These are phyloP conservation scores for Rhizopus stolonifer DNA, from an alignment of 371 early-diverging fungal genomes.

Conservation along the genomic window DNA sequence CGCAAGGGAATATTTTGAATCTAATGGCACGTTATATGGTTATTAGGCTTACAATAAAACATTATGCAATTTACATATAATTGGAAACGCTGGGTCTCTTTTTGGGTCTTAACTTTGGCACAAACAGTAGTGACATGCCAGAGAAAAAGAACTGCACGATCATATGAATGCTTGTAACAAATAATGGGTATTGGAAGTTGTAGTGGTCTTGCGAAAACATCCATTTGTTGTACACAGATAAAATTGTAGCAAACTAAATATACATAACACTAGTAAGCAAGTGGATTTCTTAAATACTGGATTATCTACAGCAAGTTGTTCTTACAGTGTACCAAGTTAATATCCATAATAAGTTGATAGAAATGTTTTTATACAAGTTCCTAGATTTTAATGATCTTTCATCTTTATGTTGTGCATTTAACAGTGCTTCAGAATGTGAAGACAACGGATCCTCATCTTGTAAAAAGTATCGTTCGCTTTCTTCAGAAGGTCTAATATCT, in stretches of 20 bases:
- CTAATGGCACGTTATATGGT: slow-evolving; percentile 24
- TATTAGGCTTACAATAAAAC: not conserved
- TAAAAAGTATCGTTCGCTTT: slow-evolving; percentile 21
- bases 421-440: slow-evolving; percentile 22
- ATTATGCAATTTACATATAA: slow-evolving; percentile 43
- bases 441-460: slow-evolving; percentile 27
- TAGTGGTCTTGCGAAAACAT: slow-evolving; percentile 75
- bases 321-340: slow-evolving; percentile 44
- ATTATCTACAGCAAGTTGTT: not conserved
- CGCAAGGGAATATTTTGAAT: slow-evolving; percentile 78
- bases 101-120: slow-evolving; percentile 57
- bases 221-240: slow-evolving; percentile 89
- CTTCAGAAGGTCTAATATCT: slow-evolving; percentile 14
- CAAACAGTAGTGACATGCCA: slow-evolving; percentile 48
- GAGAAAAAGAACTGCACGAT: slow-evolving; percentile 68
- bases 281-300: not conserved
- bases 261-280: not conserved
- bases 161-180: slow-evolving; percentile 77
- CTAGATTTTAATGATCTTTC: slow-evolving; percentile 4
- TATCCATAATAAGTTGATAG: slow-evolving; percentile 48
- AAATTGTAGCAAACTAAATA: slow-evolving; percentile 59
- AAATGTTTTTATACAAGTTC: slow-evolving; percentile 1
- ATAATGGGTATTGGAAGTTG: slow-evolving; percentile 78
- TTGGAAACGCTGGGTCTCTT: slow-evolving; percentile 56
- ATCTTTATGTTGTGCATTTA: slow-evolving; percentile 9